Evolutionary conservation across 345 rosid species (phyloP).

Genomic region (Laguncularia racemosa): DNA sequence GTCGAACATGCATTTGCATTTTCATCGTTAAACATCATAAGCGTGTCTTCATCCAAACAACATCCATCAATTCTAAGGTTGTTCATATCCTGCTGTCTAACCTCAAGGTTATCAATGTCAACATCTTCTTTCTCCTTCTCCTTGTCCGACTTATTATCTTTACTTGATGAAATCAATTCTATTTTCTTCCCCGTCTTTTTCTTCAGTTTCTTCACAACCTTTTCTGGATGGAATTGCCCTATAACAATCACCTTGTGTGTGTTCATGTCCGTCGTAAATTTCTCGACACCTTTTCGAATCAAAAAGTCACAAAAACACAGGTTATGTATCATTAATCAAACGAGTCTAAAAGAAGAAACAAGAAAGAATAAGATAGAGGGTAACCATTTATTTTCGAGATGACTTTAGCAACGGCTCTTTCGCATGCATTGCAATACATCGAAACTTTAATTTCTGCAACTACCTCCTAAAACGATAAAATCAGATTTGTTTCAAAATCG

Average conservation of each 20-base stretch:
- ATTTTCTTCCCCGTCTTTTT: conserved; percentile 57
- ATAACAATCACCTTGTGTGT: conserved; percentile 49
- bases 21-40: conserved; percentile 58
- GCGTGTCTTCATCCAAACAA: conserved; percentile 15
- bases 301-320: not conserved
- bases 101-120: conserved; percentile 2
- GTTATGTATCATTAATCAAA: not conserved
- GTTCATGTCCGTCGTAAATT: conserved; percentile 58
- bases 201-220: conserved; percentile 62
- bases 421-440: conserved; percentile 85
- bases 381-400: conserved; percentile 62
- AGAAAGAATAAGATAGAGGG: not conserved
- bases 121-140: not conserved
- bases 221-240: conserved; percentile 47
- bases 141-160: conserved; percentile 14
- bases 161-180: conserved; percentile 26
- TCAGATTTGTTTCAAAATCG: not conserved
- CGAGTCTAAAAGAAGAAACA: not conserved
- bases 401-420: conserved; percentile 46
- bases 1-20: conserved; percentile 59
- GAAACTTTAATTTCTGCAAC: conserved; percentile 40
- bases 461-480: conserved; percentile 22
- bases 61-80: conserved; percentile 1
- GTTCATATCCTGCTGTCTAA: no score
- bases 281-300: conserved; percentile 49